These are phyloP conservation scores for Pleodorina starrii DNA, from an alignment of 139 green algal genomes.

Conservation along the genomic window DNA sequence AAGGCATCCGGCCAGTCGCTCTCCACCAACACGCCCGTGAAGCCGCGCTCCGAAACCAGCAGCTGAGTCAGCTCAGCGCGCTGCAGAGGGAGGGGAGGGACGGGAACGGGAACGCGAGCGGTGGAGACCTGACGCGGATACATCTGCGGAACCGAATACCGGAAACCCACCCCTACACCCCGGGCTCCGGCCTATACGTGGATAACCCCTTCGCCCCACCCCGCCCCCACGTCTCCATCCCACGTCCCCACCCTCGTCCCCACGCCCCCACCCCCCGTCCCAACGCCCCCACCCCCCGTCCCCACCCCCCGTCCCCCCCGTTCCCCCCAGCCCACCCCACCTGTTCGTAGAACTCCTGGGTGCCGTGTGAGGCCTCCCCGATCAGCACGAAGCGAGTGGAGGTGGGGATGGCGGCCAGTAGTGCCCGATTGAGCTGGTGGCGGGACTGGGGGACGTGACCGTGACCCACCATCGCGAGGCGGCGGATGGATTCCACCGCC, in stretches of 20 bases:
- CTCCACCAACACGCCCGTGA: conserved; percentile 57
- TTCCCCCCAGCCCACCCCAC: too few species aligned
- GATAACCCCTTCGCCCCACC: too few species aligned
- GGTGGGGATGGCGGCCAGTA: neutral
- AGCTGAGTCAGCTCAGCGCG: conserved; percentile 70
- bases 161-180: too few species aligned
- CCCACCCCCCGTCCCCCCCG: too few species aligned
- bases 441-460: neutral
- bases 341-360: conserved; percentile 73
- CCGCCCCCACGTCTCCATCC: too few species aligned
- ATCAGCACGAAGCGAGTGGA: conserved; percentile 16
- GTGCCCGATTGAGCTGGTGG: neutral
- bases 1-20: conserved; percentile 78
- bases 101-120: neutral
- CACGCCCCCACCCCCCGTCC: too few species aligned
- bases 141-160: too few species aligned
- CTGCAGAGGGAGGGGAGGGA: neutral
- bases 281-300: too few species aligned
- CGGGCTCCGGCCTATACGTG: too few species aligned
- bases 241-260: too few species aligned
- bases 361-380: conserved; percentile 77
- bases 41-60: conserved; percentile 61
- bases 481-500: neutral
- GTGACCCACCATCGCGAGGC: too few species aligned
- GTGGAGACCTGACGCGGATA: too few species aligned